Conservation (phyloP, 257 asterid species). For the Solanum sejunctum region DNA sequence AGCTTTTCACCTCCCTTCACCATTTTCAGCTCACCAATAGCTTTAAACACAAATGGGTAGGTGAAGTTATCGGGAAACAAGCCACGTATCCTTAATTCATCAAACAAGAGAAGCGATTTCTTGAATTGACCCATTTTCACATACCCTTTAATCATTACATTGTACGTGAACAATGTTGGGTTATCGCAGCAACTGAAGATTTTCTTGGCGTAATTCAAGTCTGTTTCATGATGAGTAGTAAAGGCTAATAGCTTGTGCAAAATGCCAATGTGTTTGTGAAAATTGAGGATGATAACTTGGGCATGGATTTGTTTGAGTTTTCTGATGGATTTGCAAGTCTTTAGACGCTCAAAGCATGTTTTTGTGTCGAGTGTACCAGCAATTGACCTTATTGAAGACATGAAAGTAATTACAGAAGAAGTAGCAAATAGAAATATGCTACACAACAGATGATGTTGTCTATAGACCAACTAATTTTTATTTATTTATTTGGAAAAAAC, state of each 20-base stretch:
- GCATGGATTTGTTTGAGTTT: conserved; percentile 61
- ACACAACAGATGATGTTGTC: too few species aligned
- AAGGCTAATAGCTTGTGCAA: conserved; percentile 65
- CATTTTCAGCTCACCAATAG: conserved; percentile 40
- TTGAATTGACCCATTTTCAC: conserved; percentile 27
- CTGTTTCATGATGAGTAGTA: neutral
- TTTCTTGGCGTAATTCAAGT: conserved; percentile 40
- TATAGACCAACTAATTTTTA: too few species aligned
- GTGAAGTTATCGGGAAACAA: conserved; percentile 69
- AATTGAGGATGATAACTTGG: conserved; percentile 42
- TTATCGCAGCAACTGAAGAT: conserved; percentile 31
- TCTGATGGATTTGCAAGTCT: conserved; percentile 47
- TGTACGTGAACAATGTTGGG: conserved; percentile 52
- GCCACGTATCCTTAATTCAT: conserved; percentile 47
- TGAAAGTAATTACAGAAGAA: too few species aligned
- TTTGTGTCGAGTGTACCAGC: conserved; percentile 15
- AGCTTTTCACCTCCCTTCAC: conserved; percentile 50
- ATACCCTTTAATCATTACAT: conserved; percentile 64
- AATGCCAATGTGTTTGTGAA: conserved; percentile 43
- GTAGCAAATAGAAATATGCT: too few species aligned
- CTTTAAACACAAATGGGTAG: conserved; percentile 73
- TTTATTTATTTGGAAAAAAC: too few species aligned
- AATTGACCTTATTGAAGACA: neutral
- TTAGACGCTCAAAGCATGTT: conserved; percentile 42
- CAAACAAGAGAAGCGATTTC: conserved; percentile 47